Evolutionary conservation across 805 yeast genomes (phyloP).

Genomic region (Yarrowia sp.): DNA sequence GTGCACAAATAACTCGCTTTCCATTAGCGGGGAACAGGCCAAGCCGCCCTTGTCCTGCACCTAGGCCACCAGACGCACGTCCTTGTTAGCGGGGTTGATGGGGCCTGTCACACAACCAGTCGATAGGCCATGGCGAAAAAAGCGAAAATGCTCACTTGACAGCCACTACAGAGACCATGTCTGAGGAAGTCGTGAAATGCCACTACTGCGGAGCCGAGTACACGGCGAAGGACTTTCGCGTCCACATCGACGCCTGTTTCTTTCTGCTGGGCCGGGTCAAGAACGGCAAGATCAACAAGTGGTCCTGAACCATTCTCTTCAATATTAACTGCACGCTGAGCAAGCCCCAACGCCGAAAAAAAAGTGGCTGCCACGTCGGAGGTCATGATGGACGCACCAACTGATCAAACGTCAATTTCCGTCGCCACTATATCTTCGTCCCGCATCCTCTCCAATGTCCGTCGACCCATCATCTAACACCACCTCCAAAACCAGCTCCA

Average conservation of each 20-base stretch:
- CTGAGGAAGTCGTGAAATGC: neutral
- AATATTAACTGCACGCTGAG: neutral
- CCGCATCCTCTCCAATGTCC: too few relatives aligned
- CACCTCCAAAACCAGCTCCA: neutral
- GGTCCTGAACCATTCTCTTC: neutral
- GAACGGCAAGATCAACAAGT: constrained; percentile 5
- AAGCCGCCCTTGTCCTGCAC: neutral
- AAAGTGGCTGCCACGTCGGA: too few relatives aligned
- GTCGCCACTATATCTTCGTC: neutral
- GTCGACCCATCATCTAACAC: too few relatives aligned
- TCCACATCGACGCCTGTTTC: constrained; percentile 11
- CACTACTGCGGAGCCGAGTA: neutral
- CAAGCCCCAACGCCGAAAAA: too few relatives aligned
- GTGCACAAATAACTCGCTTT: too few relatives aligned
- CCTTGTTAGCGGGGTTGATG: neutral
- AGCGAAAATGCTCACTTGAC: too few relatives aligned
- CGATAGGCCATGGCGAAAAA: neutral
- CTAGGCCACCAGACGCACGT: neutral
- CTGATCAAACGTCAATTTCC: neutral
- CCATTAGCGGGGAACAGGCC: neutral
- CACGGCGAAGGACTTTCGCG: neutral
- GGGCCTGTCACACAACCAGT: neutral
- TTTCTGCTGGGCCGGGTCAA: neutral
- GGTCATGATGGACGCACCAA: neutral
- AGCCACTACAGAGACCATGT: neutral